Conservation (phyloP, 371 early-diverging fungal genomes). For the Apophysomyces variabilis region DNA sequence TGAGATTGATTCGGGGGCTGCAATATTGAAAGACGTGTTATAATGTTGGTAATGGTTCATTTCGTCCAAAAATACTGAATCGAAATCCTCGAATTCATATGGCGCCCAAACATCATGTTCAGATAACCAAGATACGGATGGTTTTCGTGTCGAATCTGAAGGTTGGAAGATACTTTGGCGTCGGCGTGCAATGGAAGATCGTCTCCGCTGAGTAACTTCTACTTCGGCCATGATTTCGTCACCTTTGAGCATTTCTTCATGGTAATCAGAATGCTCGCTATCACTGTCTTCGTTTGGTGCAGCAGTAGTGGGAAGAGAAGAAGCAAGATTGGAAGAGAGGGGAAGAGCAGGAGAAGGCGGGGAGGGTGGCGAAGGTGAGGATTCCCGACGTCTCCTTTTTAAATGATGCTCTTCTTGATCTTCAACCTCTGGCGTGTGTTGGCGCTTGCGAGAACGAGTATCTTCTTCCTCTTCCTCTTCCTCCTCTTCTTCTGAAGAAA, state of each 20-base stretch:
- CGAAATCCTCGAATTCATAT: conserved; percentile 35
- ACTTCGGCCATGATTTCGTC: conserved; percentile 47
- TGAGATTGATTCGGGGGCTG: conserved; percentile 53
- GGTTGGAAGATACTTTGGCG: not conserved
- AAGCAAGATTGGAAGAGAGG: not conserved
- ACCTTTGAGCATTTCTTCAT: conserved; percentile 63
- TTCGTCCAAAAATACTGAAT: conserved; percentile 1
- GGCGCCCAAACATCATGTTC: conserved; percentile 53
- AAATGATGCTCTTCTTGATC: conserved; percentile 5
- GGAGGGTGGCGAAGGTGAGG: conserved; percentile 15
- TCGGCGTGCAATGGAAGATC: not conserved
- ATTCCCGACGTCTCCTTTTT: conserved; percentile 17
- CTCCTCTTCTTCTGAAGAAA: conserved; percentile 9
- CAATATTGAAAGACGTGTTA: conserved; percentile 39
- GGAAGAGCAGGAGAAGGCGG: conserved; percentile 17
- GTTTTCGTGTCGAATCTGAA: not conserved
- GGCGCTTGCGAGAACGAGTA: not conserved
- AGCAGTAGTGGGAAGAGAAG: not conserved
- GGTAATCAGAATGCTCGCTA: conserved; percentile 57
- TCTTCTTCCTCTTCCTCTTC: conserved; percentile 22
- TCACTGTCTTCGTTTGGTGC: conserved; percentile 46
- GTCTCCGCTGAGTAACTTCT: conserved; percentile 16
- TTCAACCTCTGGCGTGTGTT: not conserved
- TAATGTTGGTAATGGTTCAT: conserved; percentile 38
- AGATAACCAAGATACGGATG: not conserved